Base-by-base conservation (phyloP, 2,329 filamentous ascomycete genomes). In the Malbranchea cinnamomea region DNA sequence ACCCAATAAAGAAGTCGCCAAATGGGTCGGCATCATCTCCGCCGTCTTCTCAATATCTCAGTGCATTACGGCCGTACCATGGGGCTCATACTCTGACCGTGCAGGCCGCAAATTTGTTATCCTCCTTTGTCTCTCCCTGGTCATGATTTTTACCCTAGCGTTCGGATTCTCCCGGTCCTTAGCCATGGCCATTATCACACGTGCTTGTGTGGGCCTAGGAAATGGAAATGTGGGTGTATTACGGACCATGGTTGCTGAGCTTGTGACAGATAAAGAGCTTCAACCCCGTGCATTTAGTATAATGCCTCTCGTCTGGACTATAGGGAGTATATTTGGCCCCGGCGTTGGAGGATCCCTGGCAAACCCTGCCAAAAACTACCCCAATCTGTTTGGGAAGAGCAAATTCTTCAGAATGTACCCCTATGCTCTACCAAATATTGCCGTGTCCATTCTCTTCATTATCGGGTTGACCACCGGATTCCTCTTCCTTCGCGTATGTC, bases 141-240 rank as follows among this genome's bases (percentile, higher is more conserved):
- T 84, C 25, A 91, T 94, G 80, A 48, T 75, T 1, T 78, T 78
- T 23, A 84, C 79, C 41, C 44, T 94, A 12, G 40, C 83, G 13
- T 94, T 85, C 71, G 87, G 89, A 5, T 73, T 93, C 54, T 83
- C 83, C 0, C 78, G 68, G 3, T 82, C 66, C 39, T 56, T 95
- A 6, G 56, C 71, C 3, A 85, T 89, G 80, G 80, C 85, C 1
- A 76, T 98, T 23, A 51, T 65, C 3, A 69, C 82, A 8, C 71
- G 87, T 46, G 78, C 74, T 5, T 59, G 94, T n/a, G 70, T 81
- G 42, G 87, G 89, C 2, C 67, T 76, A 6, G 75, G 79, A 25
- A 94, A 93, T 48, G 89, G 87, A 31, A 95, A 94, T 48, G 77
- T 87, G n/a, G 80, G 89, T 2, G 94, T 94, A 37, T 77, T 94